phyloP scores from a whole-genome alignment of 2,329 filamentous ascomycete species.

The Lachnellula subtilissima region DNA sequence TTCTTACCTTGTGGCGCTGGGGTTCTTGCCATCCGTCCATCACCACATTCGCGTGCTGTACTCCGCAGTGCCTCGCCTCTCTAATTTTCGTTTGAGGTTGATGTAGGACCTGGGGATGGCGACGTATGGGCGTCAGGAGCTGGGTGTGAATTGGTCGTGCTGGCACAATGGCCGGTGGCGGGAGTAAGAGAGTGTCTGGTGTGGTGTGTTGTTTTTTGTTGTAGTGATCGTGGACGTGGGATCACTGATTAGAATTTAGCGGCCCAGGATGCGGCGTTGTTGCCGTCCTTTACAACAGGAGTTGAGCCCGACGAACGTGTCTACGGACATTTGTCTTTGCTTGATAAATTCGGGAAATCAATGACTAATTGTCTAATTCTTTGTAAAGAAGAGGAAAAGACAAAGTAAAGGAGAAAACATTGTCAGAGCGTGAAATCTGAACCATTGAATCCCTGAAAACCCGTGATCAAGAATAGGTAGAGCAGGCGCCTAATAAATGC shows the following conservation, averaged over 20 bases:
- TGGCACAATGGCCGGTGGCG: slow-evolving; percentile 4
- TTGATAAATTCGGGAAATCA: slow-evolving; percentile 1
- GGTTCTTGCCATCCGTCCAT: slow-evolving; percentile 21
- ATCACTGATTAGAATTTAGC: background rate
- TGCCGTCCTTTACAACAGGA: too few relatives aligned
- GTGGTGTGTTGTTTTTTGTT: slow-evolving; percentile 5
- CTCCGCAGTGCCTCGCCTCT: background rate
- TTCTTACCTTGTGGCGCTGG: slow-evolving; percentile 24
- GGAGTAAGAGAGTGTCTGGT: background rate
- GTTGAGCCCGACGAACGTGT: too few relatives aligned
- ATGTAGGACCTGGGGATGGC: background rate
- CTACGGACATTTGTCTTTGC: too few relatives aligned
- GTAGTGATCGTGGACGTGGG: background rate
- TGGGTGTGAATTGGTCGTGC: background rate
- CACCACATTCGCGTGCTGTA: slow-evolving; percentile 5
- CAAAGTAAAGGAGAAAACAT: too few relatives aligned
- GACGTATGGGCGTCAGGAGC: background rate
- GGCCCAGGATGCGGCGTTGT: too few relatives aligned
- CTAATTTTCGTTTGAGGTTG: background rate
- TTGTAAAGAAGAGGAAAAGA: too few relatives aligned
- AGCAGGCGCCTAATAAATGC: too few relatives aligned
- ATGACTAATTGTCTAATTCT: slow-evolving; percentile 10
- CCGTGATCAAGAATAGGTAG: too few relatives aligned
- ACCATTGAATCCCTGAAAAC: too few relatives aligned
- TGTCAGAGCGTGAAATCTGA: too few relatives aligned